Base-by-base conservation (phyloP, 352 stramenopile genomes). In the Albugo laibachii region DNA sequence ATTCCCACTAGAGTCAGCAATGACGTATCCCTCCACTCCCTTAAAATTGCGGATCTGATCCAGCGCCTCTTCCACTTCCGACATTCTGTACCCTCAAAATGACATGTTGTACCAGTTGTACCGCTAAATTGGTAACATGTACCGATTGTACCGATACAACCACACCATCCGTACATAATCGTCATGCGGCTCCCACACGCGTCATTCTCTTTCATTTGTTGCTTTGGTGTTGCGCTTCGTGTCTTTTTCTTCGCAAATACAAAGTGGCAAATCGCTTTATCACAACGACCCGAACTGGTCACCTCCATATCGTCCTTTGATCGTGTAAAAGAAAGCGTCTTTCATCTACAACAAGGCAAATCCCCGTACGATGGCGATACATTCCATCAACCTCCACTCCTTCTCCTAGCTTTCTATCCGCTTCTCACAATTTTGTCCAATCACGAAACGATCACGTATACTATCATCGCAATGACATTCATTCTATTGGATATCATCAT, bases 31-130 rank as follows among this genome's bases (percentile, higher is more conserved):
- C 55, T 96, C 86, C 5, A 97, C 83, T 35, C 88, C 91, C 52
- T 92, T 82, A 63, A 96, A 86, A 40, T 85, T 83, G 66, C 94
- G 95, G 62, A 97, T 95, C 51, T 88, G 74, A 62, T 97, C 84
- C 14, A 97, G 76, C 24, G 82, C 95, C 66, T 96, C 87, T 66
- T 97, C 89, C 13, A 96, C 84, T 57, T 95, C 85, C 12, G 72
- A 87, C 75, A 87, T 86, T n/a, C n/a, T n/a, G n/a, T n/a, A n/a
- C n/a, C n/a, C n/a, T n/a, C n/a, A n/a, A n/a, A n/a, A n/a, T n/a
- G n/a, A n/a, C n/a, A n/a, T n/a, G n/a, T n/a, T n/a, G n/a, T n/a
- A n/a, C n/a, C n/a, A n/a, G n/a, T n/a, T n/a, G n/a, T n/a, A n/a
- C n/a, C n/a, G n/a, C n/a, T n/a, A n/a, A n/a, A n/a, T n/a, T n/a